These are phyloP conservation scores for Mortierella sp. DNA, from an alignment of 371 early-diverging fungal genomes.

Conservation along the genomic window DNA sequence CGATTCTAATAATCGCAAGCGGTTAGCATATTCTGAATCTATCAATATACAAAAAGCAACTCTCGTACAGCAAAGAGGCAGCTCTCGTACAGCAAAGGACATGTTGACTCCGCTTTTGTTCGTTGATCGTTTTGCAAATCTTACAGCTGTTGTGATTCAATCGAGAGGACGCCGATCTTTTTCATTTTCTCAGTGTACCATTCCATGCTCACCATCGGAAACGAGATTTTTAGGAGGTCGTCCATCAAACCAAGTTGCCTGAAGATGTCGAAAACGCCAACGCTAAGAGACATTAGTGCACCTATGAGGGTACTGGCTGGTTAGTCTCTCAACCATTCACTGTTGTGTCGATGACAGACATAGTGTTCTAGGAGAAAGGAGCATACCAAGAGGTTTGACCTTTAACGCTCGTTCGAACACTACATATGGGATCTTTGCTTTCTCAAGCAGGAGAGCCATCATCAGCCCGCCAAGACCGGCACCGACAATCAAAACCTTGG, in stretches of 20 bases:
- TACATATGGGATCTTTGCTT: constrained; percentile 16
- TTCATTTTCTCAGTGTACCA: constrained; percentile 7
- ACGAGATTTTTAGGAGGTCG: constrained; percentile 12
- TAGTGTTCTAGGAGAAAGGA: neutral
- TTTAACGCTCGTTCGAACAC: constrained; percentile 7
- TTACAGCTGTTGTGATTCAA: neutral
- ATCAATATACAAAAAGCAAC: neutral
- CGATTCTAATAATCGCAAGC: neutral
- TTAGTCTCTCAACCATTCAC: no score
- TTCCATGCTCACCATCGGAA: neutral
- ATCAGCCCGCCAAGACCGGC: constrained; percentile 25
- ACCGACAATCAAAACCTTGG: constrained; percentile 17
- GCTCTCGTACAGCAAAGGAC: neutral
- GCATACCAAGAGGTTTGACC: constrained; percentile 13
- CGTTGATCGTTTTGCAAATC: constrained; percentile 4
- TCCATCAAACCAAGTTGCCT: constrained; percentile 20
- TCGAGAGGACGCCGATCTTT: neutral
- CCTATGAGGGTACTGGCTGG: neutral
- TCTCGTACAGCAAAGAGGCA: neutral
- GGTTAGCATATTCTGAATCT: neutral
- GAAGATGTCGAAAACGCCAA: constrained; percentile 17
- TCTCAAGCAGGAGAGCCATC: constrained; percentile 16
- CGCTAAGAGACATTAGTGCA: constrained; percentile 4
- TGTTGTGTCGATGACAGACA: no score
- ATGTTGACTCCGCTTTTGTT: no score